Evolutionary conservation across 495 filamentous ascomycete species (phyloP).

Genomic region (Penicillium roqueforti): DNA sequence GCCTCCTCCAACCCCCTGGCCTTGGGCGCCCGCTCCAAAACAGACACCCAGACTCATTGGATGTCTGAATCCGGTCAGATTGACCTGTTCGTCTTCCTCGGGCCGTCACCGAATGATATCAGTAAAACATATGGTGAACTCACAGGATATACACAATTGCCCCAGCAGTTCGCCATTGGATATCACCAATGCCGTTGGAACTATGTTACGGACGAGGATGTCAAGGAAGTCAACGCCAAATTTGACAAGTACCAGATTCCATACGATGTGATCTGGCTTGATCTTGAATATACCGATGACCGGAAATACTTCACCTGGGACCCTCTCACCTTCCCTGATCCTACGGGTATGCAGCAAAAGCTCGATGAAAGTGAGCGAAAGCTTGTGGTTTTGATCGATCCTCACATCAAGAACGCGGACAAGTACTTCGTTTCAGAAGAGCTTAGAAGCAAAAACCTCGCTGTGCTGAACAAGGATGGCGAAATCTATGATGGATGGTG

Average conservation of each 20-base stretch:
- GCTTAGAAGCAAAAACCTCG: constrained; percentile 76
- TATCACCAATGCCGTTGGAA: constrained; percentile 99
- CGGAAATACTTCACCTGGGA: constrained; percentile 99
- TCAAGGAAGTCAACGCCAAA: constrained; percentile 91
- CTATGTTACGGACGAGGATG: constrained; percentile 93
- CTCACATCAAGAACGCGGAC: constrained; percentile 90
- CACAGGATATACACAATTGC: constrained; percentile 90
- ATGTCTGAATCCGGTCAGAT: constrained; percentile 86
- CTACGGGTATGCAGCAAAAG: constrained; percentile 81
- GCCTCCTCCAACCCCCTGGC: constrained; percentile 69
- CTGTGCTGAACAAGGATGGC: constrained; percentile 82
- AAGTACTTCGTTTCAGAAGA: constrained; percentile 73
- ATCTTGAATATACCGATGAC: constrained; percentile 92
- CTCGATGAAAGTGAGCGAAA: constrained; percentile 80
- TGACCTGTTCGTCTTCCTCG: constrained; percentile 91
- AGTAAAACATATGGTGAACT: constrained; percentile 79
- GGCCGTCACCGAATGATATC: constrained; percentile 76
- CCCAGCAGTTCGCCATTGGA: constrained; percentile 83
- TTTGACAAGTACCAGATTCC: constrained; percentile 93
- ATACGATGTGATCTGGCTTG: constrained; percentile 98
- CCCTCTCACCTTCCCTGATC: constrained; percentile 75
- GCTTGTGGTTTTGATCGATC: constrained; percentile 91
- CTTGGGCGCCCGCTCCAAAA: constrained; percentile 64
- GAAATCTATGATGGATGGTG: constrained; percentile 94
- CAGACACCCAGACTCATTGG: constrained; percentile 89